Base-by-base conservation (phyloP, 192 early-diverging fungal species). In the Entomortierella parvispora region DNA sequence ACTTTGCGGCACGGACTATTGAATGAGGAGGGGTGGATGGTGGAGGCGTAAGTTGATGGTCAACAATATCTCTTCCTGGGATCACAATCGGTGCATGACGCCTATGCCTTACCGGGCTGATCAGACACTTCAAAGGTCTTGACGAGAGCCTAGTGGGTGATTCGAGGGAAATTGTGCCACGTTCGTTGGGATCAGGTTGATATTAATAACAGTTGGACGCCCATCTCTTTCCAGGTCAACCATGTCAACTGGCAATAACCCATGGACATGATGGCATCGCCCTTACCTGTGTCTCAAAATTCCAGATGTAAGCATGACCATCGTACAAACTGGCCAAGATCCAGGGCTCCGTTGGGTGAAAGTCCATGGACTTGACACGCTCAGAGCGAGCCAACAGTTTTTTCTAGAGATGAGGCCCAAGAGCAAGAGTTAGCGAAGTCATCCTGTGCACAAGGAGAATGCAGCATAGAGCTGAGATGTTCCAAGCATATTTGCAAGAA, bases 311-410 rank as follows among this genome's bases (percentile, higher is more conserved):
- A 7, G 94, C 92, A 57, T 94, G 91, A 56, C 98, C 98, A 83
- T 93, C 95, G 85, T 99, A 99, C 60, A 99, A 90, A 78, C 94
- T 93, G 29, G 97, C 91, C 57, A 99, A 86, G 55, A 99, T 87
- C 98, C 98, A 99, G 17, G 98, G 96, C 83, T 99, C 98, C n/a
- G 96, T 95, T 20, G 98, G 98, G 79, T 99, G 98, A 80, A 97
- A 93, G 86, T 99, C 98, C 55, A 99, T 89, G 40, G 94, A 93
- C 85, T 99, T 99, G 62, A 99, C 97, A 79, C 98, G 92, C 80
- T 97, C 97, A 28, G 92, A 95, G 80, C 88, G 92, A 58, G 89
- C 83, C 55, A 89, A 69, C 45, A 94, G 69, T 82, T 88, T 91
- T 79, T 77, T 77, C 74, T 77, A 68, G 22, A 7, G 20, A 50